Conservation (phyloP, 2,329 filamentous ascomycete genomes). For the Colletotrichum sublineola region DNA sequence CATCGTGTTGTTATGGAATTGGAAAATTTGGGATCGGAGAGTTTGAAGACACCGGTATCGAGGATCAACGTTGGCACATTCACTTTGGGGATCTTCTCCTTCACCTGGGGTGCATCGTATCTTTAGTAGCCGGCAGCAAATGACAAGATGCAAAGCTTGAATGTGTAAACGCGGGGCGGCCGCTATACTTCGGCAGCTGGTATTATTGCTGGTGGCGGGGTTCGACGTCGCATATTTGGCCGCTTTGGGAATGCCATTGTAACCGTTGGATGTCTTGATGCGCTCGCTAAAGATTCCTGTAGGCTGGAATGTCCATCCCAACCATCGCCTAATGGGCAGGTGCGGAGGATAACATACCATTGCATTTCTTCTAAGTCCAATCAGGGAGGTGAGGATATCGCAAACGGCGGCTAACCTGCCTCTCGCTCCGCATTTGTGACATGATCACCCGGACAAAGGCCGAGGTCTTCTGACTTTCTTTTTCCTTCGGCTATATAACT, state of each 20-base stretch:
- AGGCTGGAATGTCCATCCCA: not conserved
- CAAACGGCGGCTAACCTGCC: not conserved
- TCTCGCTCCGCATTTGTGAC: not conserved
- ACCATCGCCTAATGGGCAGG: constrained; percentile 33
- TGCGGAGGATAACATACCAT: constrained; percentile 25
- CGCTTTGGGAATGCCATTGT: constrained; percentile 8
- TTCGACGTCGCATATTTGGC: not conserved
- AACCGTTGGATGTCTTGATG: constrained; percentile 16
- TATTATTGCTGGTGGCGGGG: not conserved
- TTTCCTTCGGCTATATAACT: not conserved
- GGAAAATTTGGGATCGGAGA: not conserved
- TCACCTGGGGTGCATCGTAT: not conserved
- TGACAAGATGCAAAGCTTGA: not conserved
- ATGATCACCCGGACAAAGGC: not conserved
- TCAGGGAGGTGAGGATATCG: constrained; percentile 6
- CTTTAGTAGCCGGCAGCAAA: constrained; percentile 1
- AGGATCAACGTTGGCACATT: not conserved
- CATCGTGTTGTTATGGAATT: not conserved
- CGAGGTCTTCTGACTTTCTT: not conserved
- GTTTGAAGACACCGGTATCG: too few relatives aligned
- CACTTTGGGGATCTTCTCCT: not conserved
- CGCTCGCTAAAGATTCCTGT: not conserved
- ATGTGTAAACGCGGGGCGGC: not conserved
- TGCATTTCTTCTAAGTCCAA: not conserved
- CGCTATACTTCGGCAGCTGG: constrained; percentile 1